These are phyloP conservation scores for Sporopachydermia quercuum DNA, from an alignment of 805 yeast genomes.

Conservation along the genomic window DNA sequence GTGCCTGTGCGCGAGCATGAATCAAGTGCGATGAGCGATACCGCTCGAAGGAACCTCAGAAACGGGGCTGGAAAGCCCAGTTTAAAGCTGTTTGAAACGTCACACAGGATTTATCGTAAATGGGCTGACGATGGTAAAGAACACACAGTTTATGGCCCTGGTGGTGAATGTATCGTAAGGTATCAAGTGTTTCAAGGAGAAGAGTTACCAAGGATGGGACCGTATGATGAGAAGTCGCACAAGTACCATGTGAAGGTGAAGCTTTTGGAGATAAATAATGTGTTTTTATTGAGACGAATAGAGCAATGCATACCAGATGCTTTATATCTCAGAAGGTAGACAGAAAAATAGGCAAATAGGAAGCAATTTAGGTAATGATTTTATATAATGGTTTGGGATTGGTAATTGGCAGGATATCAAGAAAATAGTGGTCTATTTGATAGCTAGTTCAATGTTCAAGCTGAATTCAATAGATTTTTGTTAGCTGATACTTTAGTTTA, in stretches of 20 bases:
- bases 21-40: neutral
- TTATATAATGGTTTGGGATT: too few species aligned
- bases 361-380: too few species aligned
- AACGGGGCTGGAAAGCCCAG: neutral
- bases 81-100: neutral
- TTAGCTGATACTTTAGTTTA: too few species aligned
- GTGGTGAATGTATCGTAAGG: neutral
- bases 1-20: neutral
- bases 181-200: neutral
- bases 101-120: neutral
- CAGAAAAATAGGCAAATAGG: too few species aligned
- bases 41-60: neutral
- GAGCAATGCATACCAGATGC: neutral
- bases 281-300: neutral
- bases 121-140: neutral
- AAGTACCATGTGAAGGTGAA: conserved; percentile 1
- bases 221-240: neutral
- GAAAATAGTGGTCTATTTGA: too few species aligned
- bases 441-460: too few species aligned
- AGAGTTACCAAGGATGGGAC: neutral
- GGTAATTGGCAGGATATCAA: too few species aligned
- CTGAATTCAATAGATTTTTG: too few species aligned
- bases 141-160: neutral
- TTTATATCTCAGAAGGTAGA: conserved; percentile 2
- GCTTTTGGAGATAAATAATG: neutral